Conservation (phyloP, 1,284 basidiomycete genomes). For the Marasmius fiardii region DNA sequence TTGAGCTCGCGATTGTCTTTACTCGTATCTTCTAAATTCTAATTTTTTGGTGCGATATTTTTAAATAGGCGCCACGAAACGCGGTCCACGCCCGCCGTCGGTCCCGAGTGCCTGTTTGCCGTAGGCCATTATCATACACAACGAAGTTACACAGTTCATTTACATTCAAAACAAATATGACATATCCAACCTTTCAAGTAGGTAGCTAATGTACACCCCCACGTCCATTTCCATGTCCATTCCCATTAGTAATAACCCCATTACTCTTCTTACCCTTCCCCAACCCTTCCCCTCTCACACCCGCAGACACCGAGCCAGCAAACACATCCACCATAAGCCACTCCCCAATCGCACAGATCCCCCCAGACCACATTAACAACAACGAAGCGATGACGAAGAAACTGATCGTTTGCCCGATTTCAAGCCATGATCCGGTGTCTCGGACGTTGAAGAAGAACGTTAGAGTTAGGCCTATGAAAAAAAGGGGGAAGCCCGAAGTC, state of each 20-base stretch:
- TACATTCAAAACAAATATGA: too few species aligned
- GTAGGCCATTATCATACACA: too few species aligned
- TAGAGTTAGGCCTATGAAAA: conserved; percentile 64
- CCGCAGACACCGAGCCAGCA: not conserved
- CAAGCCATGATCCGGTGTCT: conserved; percentile 85
- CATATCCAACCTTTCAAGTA: not conserved
- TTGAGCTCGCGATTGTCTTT: too few species aligned
- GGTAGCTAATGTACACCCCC: not conserved
- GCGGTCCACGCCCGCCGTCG: too few species aligned
- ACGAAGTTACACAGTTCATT: too few species aligned
- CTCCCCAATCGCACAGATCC: conserved; percentile 68
- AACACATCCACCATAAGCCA: conserved; percentile 49
- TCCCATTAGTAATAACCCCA: not conserved
- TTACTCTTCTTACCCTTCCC: not conserved
- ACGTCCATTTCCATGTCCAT: not conserved
- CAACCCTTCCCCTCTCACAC: not conserved
- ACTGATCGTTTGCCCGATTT: conserved; percentile 86
- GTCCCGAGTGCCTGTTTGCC: too few species aligned
- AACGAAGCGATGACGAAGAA: conserved; percentile 87
- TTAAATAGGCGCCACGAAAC: too few species aligned
- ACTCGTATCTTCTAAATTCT: too few species aligned
- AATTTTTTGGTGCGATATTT: too few species aligned
- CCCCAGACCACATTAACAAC: conserved; percentile 76
- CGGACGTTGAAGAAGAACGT: conserved; percentile 84
- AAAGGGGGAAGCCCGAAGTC: not conserved